phyloP scores from a whole-genome alignment of 306 rosid genomes.

The Vicia villosa region DNA sequence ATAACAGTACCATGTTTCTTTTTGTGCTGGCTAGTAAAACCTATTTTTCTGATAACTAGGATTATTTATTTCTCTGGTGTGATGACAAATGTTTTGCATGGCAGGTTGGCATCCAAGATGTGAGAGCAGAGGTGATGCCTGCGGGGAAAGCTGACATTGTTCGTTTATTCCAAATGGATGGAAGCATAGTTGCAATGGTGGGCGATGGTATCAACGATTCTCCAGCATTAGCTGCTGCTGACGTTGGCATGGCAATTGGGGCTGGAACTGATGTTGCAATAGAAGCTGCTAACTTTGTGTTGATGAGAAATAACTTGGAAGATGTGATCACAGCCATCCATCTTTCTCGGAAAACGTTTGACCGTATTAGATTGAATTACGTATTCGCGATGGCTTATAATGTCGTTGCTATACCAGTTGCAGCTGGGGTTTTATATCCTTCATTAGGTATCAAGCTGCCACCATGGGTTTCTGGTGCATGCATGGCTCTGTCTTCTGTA shows the following conservation, averaged over 20 bases:
- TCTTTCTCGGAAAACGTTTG: conserved; percentile 83
- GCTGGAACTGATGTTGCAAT: conserved; percentile 98
- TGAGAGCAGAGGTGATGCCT: conserved; percentile 95
- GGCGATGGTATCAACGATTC: conserved; percentile 98
- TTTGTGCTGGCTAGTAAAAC: conserved; percentile 18
- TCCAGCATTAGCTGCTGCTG: conserved; percentile 94
- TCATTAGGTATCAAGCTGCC: conserved; percentile 74
- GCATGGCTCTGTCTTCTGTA: conserved; percentile 97
- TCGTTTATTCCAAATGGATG: conserved; percentile 74
- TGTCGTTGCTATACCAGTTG: conserved; percentile 80
- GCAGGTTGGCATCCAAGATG: conserved; percentile 92
- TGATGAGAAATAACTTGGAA: conserved; percentile 92
- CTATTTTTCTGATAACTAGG: conserved; percentile 12
- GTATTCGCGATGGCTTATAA: conserved; percentile 93
- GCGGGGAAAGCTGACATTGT: conserved; percentile 91
- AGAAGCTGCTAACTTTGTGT: conserved; percentile 88
- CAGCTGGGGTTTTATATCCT: conserved; percentile 84
- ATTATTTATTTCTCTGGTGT: too few relatives aligned
- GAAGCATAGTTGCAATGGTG: conserved; percentile 93
- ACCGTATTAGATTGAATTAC: conserved; percentile 79
- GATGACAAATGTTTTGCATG: conserved; percentile 17
- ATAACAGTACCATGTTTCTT: conserved; percentile 1
- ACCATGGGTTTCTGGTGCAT: conserved; percentile 98
- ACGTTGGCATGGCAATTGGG: conserved; percentile 94
- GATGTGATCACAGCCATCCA: conserved; percentile 98